Evolutionary conservation across 1,284 basidiomycete genomes (phyloP).

Genomic region (Blastosporella zonata): DNA sequence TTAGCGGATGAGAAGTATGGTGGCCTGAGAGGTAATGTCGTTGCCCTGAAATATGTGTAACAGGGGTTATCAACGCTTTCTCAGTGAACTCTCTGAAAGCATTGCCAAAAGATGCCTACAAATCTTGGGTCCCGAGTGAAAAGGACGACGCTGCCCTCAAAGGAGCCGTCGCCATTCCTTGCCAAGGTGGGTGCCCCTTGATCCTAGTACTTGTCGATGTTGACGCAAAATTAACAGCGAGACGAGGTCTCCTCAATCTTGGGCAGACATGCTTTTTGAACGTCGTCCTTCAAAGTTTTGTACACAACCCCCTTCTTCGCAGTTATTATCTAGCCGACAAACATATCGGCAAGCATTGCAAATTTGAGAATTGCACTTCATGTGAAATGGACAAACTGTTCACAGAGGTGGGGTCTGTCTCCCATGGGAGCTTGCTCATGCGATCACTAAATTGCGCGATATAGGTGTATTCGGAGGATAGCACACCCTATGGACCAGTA

Average conservation of each 20-base stretch:
- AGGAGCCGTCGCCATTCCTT: conserved; percentile 45
- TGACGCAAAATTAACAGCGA: conserved; percentile 43
- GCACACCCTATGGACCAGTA: conserved; percentile 78
- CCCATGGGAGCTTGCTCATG: not conserved
- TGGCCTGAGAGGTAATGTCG: conserved; percentile 34
- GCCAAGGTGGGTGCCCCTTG: conserved; percentile 49
- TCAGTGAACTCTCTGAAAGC: conserved; percentile 7
- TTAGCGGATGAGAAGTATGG: conserved; percentile 41
- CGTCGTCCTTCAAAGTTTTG: conserved; percentile 88
- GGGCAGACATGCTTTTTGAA: conserved; percentile 96
- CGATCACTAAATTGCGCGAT: conserved; percentile 3
- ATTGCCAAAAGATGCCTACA: conserved; percentile 36
- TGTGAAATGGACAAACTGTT: conserved; percentile 96
- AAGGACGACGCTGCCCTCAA: conserved; percentile 39
- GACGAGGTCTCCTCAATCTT: conserved; percentile 87
- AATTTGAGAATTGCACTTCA: conserved; percentile 77
- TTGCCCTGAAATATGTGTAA: not conserved
- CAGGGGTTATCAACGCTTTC: not conserved
- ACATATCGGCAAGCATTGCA: conserved; percentile 72
- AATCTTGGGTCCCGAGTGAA: conserved; percentile 38
- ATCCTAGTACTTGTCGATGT: conserved; percentile 11
- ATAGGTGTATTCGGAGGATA: conserved; percentile 73
- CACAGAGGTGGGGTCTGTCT: conserved; percentile 62
- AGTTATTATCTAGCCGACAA: conserved; percentile 90
- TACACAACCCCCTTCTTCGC: conserved; percentile 89